Conservation (phyloP, 176 grass and related monocot species). For the Urochloa ruziziensis region DNA sequence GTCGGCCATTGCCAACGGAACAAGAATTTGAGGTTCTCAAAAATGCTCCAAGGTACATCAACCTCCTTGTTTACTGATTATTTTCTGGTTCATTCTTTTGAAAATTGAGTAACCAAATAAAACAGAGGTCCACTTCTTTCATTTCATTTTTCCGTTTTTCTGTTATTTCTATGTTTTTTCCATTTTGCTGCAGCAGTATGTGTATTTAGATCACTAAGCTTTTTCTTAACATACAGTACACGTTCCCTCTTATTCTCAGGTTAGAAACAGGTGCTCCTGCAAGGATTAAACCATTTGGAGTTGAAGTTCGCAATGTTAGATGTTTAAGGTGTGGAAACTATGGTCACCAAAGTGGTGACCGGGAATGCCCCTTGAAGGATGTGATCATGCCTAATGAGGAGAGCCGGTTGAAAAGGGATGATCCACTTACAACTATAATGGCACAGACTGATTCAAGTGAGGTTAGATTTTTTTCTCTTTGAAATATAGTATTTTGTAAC, state of each 20-base stretch:
- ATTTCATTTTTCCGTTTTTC: background rate
- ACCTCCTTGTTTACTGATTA: background rate
- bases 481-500: background rate
- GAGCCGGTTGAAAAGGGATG: constrained; percentile 91
- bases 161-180: background rate
- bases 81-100: background rate
- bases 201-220: background rate
- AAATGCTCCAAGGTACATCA: constrained; percentile 85
- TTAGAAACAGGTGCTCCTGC: constrained; percentile 86
- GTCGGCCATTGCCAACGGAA: constrained; percentile 79
- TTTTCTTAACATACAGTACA: background rate
- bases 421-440: constrained; percentile 93
- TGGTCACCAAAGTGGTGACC: constrained; percentile 91
- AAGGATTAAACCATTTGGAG: constrained; percentile 85
- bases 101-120: background rate
- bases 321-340: constrained; percentile 87
- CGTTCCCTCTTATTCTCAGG: constrained; percentile 35
- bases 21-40: constrained; percentile 96
- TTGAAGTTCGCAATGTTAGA: constrained; percentile 94
- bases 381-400: constrained; percentile 98
- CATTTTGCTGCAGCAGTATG: background rate
- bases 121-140: background rate
- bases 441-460: constrained; percentile 79
- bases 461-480: constrained; percentile 38
- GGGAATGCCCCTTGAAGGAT: constrained; percentile 94